phyloP scores from a whole-genome alignment of 768 basidiomycete genomes.

The Lentinula aciculospora region DNA sequence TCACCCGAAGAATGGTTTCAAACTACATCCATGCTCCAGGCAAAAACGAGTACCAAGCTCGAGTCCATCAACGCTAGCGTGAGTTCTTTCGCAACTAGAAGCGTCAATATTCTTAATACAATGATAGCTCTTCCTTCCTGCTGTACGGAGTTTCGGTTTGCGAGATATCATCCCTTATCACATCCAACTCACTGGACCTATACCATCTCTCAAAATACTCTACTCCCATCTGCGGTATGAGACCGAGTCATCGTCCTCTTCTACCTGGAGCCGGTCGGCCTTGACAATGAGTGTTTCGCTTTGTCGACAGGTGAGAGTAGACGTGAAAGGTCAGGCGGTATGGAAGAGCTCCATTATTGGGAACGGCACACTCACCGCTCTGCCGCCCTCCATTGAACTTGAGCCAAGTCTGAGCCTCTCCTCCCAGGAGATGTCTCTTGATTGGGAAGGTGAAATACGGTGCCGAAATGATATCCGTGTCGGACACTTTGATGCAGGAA shows the following conservation, averaged over 20 bases:
- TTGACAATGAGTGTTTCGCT: constrained; percentile 1
- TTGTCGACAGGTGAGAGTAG: constrained; percentile 2
- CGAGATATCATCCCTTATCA: constrained; percentile 3
- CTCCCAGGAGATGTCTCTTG: not conserved
- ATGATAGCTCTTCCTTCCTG: constrained; percentile 1
- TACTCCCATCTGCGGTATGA: not conserved
- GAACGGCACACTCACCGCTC: not conserved
- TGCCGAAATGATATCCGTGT: not conserved
- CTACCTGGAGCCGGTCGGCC: not conserved
- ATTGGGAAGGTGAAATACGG: constrained; percentile 5
- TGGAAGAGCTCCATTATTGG: not conserved
- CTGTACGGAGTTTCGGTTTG: constrained; percentile 5
- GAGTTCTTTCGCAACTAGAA: not conserved
- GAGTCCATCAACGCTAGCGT: not conserved
- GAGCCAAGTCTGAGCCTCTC: not conserved
- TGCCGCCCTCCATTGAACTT: not conserved
- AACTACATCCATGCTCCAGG: not conserved
- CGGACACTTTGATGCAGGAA: constrained; percentile 5
- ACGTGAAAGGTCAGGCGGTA: constrained; percentile 2
- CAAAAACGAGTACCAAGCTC: not conserved
- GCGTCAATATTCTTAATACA: not conserved
- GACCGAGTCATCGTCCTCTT: not conserved
- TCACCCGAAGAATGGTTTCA: constrained; percentile 7
- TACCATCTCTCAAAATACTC: constrained; percentile 3
- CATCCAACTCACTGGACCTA: constrained; percentile 4